Evolutionary conservation across 768 basidiomycete genomes (phyloP).

Genomic region (Xerocomus potaroensis): DNA sequence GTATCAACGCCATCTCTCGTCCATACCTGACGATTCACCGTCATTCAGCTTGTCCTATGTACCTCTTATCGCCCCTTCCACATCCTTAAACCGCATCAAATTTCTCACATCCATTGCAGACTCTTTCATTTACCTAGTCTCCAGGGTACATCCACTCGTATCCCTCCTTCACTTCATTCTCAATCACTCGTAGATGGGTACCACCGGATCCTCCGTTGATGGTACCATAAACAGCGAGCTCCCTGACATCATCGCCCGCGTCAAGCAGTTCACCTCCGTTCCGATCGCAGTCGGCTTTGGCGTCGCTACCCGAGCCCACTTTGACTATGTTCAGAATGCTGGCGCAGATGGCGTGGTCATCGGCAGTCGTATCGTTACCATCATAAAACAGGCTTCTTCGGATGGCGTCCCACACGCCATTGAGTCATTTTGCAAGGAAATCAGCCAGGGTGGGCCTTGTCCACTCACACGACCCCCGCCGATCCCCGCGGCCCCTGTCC

Average conservation of each 20-base stretch:
- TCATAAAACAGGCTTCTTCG: conserved; percentile 65
- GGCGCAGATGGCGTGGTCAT: conserved; percentile 97
- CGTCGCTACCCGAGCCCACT: conserved; percentile 86
- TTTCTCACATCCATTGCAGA: conserved; percentile 94
- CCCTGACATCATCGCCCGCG: conserved; percentile 78
- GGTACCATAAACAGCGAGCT: conserved; percentile 70
- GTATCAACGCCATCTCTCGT: conserved; percentile 34
- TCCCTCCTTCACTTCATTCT: background rate
- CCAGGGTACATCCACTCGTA: conserved; percentile 56
- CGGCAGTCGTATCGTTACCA: conserved; percentile 77
- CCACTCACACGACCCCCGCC: conserved; percentile 5
- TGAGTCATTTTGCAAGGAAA: conserved; percentile 69
- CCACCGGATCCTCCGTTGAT: conserved; percentile 84
- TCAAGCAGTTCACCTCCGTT: conserved; percentile 71
- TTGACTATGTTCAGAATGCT: conserved; percentile 75
- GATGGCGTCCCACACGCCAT: conserved; percentile 51
- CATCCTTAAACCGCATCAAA: conserved; percentile 78
- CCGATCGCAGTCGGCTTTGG: conserved; percentile 97
- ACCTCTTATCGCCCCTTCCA: conserved; percentile 93
- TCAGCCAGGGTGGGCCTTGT: conserved; percentile 44
- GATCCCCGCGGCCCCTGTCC: background rate
- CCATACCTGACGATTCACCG: background rate
- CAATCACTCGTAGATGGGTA: conserved; percentile 74
- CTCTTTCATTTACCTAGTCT: conserved; percentile 97
- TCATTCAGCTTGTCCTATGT: conserved; percentile 80